Evolutionary conservation across 768 basidiomycete genomes (phyloP), one percentile per base, ranked within the genome.

Genomic region (Rhodotorula graminis): DNA sequence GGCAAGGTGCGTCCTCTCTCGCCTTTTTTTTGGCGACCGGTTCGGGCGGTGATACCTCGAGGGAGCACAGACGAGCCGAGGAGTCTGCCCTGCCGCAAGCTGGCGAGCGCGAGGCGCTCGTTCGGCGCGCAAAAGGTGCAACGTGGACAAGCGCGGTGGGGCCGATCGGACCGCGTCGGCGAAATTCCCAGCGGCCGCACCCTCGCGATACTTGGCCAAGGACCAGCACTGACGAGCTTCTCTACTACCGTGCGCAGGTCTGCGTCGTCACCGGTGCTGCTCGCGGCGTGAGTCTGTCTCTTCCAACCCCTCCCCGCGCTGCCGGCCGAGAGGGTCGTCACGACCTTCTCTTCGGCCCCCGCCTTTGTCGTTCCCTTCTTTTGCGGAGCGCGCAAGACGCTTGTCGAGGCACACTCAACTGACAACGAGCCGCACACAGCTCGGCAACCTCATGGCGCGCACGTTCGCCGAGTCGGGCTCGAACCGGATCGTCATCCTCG

Each of bases 231-330:
- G 55, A 58, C 64, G 12, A 12, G 4, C 18, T 25, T 4, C 31
- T 9, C 29, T 47, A 3, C 7, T 50, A 21, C n/a, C 23, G 1
- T 33, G 16, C 14, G 21, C 69, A 95, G 88, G 92, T 93, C 65
- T 92, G 91, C 82, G 83, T 94, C 77, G 88, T 98, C 63, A 98
- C 95, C 52, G 95, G 95, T 59, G 95, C 89, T 65, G 95, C 93
- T 21, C 85, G 90, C 78, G 95, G 95, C 14, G 73, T 74, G 52
- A 31, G 73, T 50, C 29, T 44, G 5, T 42, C 9, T 37, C 37
- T 37, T n/a, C n/a, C n/a, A n/a, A n/a, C n/a, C n/a, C 37, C 50
- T n/a, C 44, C 65, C 52, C 31, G 27, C 46, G 50, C 23, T 46
- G 44, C 50, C 50, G 50, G 18, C 47, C 19, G 47, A 21, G 18